Base-by-base conservation (phyloP, 2,329 filamentous ascomycete species). In the Pyricularia sp. region DNA sequence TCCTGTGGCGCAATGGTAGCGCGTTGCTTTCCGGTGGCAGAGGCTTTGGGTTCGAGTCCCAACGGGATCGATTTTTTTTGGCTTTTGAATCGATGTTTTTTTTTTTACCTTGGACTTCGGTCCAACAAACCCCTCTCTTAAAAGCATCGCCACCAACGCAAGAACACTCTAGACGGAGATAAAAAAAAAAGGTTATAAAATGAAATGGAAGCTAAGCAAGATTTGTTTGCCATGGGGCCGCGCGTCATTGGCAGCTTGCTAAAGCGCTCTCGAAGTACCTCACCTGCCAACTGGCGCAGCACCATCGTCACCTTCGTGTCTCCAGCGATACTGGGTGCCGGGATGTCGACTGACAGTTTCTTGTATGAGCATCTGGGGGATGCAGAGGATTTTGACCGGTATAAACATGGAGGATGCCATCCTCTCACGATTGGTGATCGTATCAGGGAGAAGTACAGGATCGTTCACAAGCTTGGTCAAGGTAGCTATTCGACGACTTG, bases 21-120 rank as follows among this genome's bases (percentile, higher is more conserved):
- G 71, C 72, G 70, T 72, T 72, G 70, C 71, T 71, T 72, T 73
- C 71, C 71, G 70, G 69, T 71, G 72, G 70, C 70, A 72, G 70
- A 73, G 72, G 70, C 71, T 73, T 70, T 71, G 70, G 71, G 71
- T 73, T 73, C 72, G 72, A 73, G 70, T 72, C 71, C 71, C 70
- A 71, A 70, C 71, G 68, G 70, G 72, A 68, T 72, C 71, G 71
- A 50, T 68, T 69, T 68, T 61, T 61, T 28, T 26, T 25, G 55
- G n/a, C n/a, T n/a, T n/a, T n/a, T n/a, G n/a, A n/a, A n/a, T n/a
- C n/a, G n/a, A n/a, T 12, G 0, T 33, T 33, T 33, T 33, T 33
- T 33, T 33, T 33, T 17, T 3, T 42, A 14, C 11, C 33, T n/a
- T n/a, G n/a, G n/a, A n/a, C n/a, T 30, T 30, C 7, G 28, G 28